A percentile compares a stretch with the other conserved stretches of the same genome.
phyloP scores from a whole-genome alignment of 306 rosid species.

The Macrotyloma uniflorum region DNA sequence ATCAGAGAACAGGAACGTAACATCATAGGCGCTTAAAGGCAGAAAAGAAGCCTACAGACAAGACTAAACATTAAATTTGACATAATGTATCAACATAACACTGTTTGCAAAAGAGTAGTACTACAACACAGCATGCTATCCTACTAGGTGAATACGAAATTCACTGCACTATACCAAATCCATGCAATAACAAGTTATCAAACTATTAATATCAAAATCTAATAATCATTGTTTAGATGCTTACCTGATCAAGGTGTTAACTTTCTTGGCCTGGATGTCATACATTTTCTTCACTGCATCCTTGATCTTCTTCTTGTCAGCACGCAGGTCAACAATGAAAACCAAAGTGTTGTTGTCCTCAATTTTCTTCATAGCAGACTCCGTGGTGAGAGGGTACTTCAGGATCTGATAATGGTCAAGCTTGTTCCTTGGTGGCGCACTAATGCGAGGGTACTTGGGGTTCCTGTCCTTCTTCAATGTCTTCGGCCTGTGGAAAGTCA shows the following conservation, averaged over 20 bases:
- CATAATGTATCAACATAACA: neutral
- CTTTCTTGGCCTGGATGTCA: conserved; percentile 87
- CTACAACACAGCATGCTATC: neutral
- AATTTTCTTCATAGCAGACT: conserved; percentile 89
- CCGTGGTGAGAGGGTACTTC: conserved; percentile 84
- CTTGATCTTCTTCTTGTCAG: conserved; percentile 91
- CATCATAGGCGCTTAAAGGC: neutral
- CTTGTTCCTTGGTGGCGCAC: conserved; percentile 88
- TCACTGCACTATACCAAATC: neutral
- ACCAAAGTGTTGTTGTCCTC: conserved; percentile 91
- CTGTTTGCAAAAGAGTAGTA: neutral
- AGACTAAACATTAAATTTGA: neutral
- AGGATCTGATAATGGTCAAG: conserved; percentile 83
- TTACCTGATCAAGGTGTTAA: conserved; percentile 86
- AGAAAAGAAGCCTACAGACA: neutral
- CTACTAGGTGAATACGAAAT: neutral
- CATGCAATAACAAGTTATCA: neutral
- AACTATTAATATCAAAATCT: neutral
- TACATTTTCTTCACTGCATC: conserved; percentile 87
- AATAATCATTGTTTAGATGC: neutral
- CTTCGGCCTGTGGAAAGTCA: conserved; percentile 70
- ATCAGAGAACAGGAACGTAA: neutral
- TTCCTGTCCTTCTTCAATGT: conserved; percentile 69
- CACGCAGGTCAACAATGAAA: conserved; percentile 82
- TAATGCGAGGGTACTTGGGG: conserved; percentile 83